phyloP scores from a whole-genome alignment of 2,329 filamentous ascomycete species.

The Aspergillus sp. region DNA sequence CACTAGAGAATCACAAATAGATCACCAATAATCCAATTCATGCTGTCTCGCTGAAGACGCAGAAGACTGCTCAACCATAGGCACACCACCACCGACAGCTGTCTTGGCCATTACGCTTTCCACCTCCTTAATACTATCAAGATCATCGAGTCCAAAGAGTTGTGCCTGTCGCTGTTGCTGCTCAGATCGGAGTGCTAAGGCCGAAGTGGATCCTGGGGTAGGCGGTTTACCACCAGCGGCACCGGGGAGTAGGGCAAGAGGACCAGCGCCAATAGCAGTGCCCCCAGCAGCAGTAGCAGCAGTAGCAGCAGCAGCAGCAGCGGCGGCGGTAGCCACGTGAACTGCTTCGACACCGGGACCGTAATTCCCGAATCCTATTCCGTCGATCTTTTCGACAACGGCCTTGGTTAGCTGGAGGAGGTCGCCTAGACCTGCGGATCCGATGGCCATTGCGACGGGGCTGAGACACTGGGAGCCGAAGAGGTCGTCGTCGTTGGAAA shows the following conservation, averaged over 20 bases:
- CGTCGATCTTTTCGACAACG: slow-evolving; percentile 31
- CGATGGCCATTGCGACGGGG: slow-evolving; percentile 19
- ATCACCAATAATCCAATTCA: not conserved
- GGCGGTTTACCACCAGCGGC: too few species aligned
- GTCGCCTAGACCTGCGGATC: slow-evolving; percentile 17
- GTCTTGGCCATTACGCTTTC: slow-evolving; percentile 7
- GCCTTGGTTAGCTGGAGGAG: slow-evolving; percentile 25
- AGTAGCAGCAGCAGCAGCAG: not conserved
- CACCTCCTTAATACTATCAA: slow-evolving; percentile 15
- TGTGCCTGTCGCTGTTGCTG: too few species aligned
- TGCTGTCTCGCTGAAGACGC: not conserved
- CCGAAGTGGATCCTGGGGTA: not conserved
- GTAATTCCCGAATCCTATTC: slow-evolving; percentile 25
- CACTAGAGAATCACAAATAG: too few species aligned
- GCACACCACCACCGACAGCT: not conserved
- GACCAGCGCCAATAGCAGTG: not conserved
- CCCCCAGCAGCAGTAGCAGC: not conserved
- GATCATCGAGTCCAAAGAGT: slow-evolving; percentile 9
- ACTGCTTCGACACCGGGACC: slow-evolving; percentile 4
- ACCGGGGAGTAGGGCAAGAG: not conserved
- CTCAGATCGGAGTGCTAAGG: too few species aligned
- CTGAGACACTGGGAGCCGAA: not conserved
- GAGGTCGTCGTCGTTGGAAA: slow-evolving; percentile 4
- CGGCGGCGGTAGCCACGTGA: not conserved
- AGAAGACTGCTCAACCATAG: too few species aligned